Percentiles rank a stretch among this genome's conserved stretches.
These are phyloP conservation scores for Fusarium incarnatum DNA, from an alignment of 2,329 filamentous ascomycete species.

Conservation along the genomic window DNA sequence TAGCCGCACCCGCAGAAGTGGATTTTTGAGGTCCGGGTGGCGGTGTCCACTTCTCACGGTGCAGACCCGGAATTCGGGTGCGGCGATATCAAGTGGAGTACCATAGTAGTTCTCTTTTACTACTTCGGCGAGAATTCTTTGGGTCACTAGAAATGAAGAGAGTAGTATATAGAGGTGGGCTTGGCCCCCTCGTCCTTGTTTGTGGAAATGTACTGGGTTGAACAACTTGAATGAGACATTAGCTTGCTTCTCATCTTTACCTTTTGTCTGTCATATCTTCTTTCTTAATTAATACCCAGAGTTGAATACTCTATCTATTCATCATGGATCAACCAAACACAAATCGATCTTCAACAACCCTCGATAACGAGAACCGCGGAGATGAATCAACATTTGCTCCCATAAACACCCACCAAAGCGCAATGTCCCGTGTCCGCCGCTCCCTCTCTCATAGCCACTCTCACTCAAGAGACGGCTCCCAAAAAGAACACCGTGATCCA, in stretches of 20 bases:
- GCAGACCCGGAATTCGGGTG: conserved; percentile 33
- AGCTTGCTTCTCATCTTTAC: conserved; percentile 16
- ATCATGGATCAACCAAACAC: conserved; percentile 30
- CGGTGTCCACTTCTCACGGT: conserved; percentile 24
- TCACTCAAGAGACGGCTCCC: conserved; percentile 27
- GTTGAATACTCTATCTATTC: neutral
- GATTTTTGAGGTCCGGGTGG: neutral
- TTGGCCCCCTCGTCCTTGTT: neutral
- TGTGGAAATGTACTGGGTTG: neutral
- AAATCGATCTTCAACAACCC: conserved; percentile 36
- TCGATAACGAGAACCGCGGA: conserved; percentile 16
- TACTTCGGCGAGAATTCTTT: neutral
- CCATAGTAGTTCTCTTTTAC: neutral
- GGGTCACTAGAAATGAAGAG: neutral
- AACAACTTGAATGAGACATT: conserved; percentile 27
- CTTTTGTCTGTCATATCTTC: neutral
- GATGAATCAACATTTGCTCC: conserved; percentile 40
- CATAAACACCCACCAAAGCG: conserved; percentile 38
- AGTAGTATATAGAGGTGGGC: conserved; percentile 37
- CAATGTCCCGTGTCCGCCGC: conserved; percentile 34
- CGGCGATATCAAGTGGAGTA: conserved; percentile 18
- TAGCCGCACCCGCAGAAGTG: conserved; percentile 29
- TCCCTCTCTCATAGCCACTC: conserved; percentile 39
- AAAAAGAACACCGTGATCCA: conserved; percentile 55
- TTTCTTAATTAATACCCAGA: neutral